Conservation (phyloP, 2,329 filamentous ascomycete species). For the Trichoderma pleuroti region DNA sequence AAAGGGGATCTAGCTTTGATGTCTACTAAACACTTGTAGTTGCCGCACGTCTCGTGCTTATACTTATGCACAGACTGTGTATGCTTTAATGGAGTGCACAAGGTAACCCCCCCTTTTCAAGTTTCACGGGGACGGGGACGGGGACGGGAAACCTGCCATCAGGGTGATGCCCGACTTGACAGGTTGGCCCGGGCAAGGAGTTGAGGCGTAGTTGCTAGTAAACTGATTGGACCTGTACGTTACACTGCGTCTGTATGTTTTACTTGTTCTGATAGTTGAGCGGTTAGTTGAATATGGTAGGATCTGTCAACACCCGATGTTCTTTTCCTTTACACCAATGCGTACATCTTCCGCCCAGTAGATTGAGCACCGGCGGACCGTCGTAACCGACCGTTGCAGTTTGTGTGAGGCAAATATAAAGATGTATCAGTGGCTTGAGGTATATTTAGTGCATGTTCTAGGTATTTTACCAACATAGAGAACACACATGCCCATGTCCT, state of each 20-base stretch:
- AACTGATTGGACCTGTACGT: neutral
- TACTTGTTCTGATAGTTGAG: neutral
- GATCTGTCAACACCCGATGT: neutral
- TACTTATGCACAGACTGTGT: neutral
- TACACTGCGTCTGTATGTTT: neutral
- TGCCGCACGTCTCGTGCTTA: neutral
- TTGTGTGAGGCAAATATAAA: neutral
- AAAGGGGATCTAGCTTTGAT: neutral
- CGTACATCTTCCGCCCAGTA: neutral
- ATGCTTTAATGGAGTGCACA: neutral
- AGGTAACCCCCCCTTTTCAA: neutral
- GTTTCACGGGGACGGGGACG: neutral
- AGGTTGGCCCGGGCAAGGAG: neutral
- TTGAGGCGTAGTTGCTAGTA: neutral
- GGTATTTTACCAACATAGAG: neutral
- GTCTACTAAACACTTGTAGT: neutral
- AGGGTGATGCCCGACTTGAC: neutral
- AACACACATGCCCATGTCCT: neutral
- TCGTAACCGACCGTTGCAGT: neutral
- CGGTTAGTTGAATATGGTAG: neutral
- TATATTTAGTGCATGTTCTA: neutral
- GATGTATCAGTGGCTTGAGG: rapidly evolving
- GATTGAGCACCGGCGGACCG: neutral
- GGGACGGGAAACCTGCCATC: neutral
- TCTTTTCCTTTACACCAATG: neutral